phyloP scores from a whole-genome alignment of 176 grass and related monocot genomes.

The Poa annua region DNA sequence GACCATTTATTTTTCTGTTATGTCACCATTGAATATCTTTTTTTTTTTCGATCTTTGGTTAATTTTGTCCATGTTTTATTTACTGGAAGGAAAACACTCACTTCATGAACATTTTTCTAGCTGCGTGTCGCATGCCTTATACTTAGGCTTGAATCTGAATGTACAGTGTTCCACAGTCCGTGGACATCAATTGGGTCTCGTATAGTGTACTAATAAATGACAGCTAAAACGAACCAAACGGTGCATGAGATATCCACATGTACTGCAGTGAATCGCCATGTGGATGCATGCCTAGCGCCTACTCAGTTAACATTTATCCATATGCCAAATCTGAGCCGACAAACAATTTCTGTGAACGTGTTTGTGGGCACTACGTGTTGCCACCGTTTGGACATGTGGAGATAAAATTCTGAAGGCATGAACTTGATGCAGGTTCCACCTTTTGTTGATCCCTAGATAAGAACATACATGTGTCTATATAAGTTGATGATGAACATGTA shows the following conservation, averaged over 20 bases:
- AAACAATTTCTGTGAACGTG: slow-evolving; percentile 3
- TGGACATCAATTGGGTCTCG: neutral
- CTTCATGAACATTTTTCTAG: neutral
- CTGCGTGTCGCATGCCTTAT: neutral
- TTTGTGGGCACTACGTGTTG: slow-evolving; percentile 42
- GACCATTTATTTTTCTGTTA: too few species aligned
- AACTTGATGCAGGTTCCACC: slow-evolving; percentile 16
- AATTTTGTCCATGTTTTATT: neutral
- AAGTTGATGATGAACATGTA: neutral
- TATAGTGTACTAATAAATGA: neutral
- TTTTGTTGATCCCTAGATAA: slow-evolving; percentile 45
- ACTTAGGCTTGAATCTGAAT: neutral
- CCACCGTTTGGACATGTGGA: slow-evolving; percentile 39
- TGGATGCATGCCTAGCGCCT: slow-evolving; percentile 9
- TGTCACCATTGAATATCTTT: neutral
- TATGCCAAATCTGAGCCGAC: slow-evolving; percentile 30
- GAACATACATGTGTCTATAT: slow-evolving; percentile 8
- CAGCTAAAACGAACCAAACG: neutral
- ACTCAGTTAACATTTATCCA: slow-evolving; percentile 33
- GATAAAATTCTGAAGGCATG: slow-evolving; percentile 45
- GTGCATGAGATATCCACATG: neutral
- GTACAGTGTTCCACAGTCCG: neutral
- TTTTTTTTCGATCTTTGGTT: neutral
- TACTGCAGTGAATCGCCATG: neutral
- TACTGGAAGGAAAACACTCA: neutral